Evolutionary conservation across 164 flowering plant species (phyloP), one percentile per base, ranked within the genome.

Genomic region (Brasenia schreberi): DNA sequence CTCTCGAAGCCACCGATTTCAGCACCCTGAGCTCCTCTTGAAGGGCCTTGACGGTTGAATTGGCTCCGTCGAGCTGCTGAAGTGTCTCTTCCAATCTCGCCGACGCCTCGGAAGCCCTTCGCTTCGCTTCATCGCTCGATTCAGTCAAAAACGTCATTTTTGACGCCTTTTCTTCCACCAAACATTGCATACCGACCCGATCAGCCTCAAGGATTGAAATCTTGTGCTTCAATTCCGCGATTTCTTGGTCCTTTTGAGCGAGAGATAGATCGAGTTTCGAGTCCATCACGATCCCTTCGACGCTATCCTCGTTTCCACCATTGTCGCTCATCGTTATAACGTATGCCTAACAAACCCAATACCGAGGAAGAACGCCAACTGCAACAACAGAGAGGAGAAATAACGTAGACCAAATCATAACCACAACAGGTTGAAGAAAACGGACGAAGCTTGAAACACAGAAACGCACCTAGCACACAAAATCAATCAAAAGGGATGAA

Each of bases 1-100:
- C 89, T 33, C 89, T 75, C 14, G 76, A 71, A 0, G 86, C 78
- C 56, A 49, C 56, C 16, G 56, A 49, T 14, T 44, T 80, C 59
- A 6, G 75, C 76, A 69, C 63, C 82, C 72, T 71, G 77, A 4
- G 71, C 86, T 17, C 79, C 74, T 23, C 12, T 14, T 49, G 56
- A 14, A 49, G 56, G 16, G 2, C 56, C 10, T 14, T 14, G 12
- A 49, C 56, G 16, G 56, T 49, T 2, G 56, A 49, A 14, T 71
- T 73, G 0, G 75, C 64, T 49, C 63, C 59, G 7, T 77, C 83
- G 11, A 71, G 39, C 64, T 78, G 76, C 0, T 6, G 75, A 70
- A 67, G 71, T 75, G 67, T 44, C 17, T 66, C 72, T 11, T 19
- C 66, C 63, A 49, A 49, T 14, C 56, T 49, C 12, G 16, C 10